These are phyloP conservation scores for Tulasnella sp. DNA, from an alignment of 768 basidiomycete genomes.

Conservation along the genomic window DNA sequence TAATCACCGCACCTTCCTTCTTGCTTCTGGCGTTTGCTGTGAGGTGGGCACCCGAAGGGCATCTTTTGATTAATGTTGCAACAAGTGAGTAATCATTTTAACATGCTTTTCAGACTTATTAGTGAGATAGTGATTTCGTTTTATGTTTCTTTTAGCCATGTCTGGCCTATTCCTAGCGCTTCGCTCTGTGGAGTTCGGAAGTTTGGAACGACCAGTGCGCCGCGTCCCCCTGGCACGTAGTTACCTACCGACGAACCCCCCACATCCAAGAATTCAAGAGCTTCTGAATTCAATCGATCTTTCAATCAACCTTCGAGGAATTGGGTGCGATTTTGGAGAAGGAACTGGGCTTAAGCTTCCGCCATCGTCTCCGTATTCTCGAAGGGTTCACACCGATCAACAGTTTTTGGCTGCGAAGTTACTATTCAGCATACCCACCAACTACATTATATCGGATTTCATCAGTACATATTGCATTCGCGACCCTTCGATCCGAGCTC, in stretches of 20 bases:
- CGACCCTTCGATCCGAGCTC: background rate
- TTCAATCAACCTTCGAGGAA: conserved; percentile 8
- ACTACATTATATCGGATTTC: conserved; percentile 17
- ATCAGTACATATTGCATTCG: background rate
- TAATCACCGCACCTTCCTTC: background rate
- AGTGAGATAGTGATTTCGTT: background rate
- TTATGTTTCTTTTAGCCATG: background rate
- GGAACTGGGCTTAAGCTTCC: conserved; percentile 12
- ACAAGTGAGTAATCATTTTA: background rate
- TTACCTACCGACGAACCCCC: background rate
- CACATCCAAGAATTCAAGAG: background rate
- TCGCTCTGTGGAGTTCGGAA: background rate
- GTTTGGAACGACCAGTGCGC: background rate
- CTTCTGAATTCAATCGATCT: background rate
- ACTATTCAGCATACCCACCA: background rate
- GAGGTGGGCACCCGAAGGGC: background rate
- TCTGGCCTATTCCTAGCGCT: background rate
- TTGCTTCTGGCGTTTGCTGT: background rate
- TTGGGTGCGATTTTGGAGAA: conserved; percentile 16
- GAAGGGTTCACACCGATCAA: background rate
- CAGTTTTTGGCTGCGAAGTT: conserved; percentile 2
- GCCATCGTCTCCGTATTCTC: background rate
- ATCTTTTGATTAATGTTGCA: background rate
- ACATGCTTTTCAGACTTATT: background rate
- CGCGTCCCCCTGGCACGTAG: background rate